These are phyloP conservation scores for Suhomyces sp. DNA, from an alignment of 805 yeast genomes.

Conservation along the genomic window DNA sequence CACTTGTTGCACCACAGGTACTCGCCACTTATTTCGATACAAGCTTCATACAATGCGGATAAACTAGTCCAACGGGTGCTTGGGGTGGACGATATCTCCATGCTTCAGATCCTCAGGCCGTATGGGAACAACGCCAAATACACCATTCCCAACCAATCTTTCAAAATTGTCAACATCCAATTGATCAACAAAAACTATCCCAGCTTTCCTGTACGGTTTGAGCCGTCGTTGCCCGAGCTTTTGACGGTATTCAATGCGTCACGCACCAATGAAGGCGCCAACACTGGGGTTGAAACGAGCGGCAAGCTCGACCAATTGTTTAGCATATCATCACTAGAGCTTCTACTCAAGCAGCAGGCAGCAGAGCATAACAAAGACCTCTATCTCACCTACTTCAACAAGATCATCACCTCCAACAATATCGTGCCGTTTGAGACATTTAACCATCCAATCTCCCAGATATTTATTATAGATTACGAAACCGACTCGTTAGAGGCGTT, in stretches of 20 bases:
- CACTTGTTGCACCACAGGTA: constrained; percentile 44
- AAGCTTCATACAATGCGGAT: constrained; percentile 47
- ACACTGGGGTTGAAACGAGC: constrained; percentile 8
- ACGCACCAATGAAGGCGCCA: not conserved
- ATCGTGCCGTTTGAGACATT: constrained; percentile 80
- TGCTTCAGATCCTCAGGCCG: constrained; percentile 50
- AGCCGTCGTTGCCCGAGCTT: constrained; percentile 38
- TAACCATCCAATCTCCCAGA: constrained; percentile 78
- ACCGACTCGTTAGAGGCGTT: constrained; percentile 55
- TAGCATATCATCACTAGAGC: constrained; percentile 38
- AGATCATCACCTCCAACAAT: constrained; percentile 55
- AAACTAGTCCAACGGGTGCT: constrained; percentile 40
- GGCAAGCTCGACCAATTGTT: constrained; percentile 28
- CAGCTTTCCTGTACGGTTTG: constrained; percentile 58
- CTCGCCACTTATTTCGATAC: constrained; percentile 53
- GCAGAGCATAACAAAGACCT: constrained; percentile 23
- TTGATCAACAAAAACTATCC: constrained; percentile 47
- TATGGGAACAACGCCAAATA: constrained; percentile 55
- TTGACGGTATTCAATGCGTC: constrained; percentile 18
- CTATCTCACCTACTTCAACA: constrained; percentile 57
- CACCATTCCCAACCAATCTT: constrained; percentile 36
- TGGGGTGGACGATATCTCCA: constrained; percentile 31
- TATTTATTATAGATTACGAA: constrained; percentile 59
- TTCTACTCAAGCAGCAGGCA: constrained; percentile 20
- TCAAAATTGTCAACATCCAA: constrained; percentile 51